phyloP scores from a whole-genome alignment of 345 rosid species.

The Populus davidiana region DNA sequence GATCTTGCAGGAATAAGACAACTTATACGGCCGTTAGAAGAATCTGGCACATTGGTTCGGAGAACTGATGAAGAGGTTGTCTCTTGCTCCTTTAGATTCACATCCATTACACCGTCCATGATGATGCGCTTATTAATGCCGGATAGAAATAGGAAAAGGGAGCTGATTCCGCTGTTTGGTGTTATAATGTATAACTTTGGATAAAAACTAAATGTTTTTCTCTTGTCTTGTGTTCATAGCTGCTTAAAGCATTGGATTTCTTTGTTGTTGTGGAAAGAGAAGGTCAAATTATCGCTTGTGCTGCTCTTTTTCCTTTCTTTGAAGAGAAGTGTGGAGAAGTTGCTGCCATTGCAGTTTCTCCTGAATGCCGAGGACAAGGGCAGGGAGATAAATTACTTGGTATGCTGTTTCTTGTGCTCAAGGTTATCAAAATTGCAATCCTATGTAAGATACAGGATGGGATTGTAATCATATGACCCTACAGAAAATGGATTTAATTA shows the following conservation, averaged over 20 bases:
- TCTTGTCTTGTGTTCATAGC: conserved; percentile 35
- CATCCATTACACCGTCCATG: not conserved
- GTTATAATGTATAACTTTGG: not conserved
- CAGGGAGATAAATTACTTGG: conserved; percentile 94
- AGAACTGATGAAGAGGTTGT: conserved; percentile 80
- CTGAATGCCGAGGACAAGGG: conserved; percentile 92
- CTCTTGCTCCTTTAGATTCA: not conserved
- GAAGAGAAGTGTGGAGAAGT: conserved; percentile 86
- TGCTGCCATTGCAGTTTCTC: conserved; percentile 87
- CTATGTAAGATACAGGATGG: too few species aligned
- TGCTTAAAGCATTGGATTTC: conserved; percentile 59
- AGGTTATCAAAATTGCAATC: not conserved
- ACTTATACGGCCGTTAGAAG: conserved; percentile 66
- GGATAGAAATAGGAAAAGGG: not conserved
- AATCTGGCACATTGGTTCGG: conserved; percentile 59
- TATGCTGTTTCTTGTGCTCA: conserved; percentile 19
- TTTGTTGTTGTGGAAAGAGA: conserved; percentile 82
- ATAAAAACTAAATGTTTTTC: conserved; percentile 6
- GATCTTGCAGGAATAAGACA: conserved; percentile 76
- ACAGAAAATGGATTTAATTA: too few species aligned
- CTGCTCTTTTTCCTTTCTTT: conserved; percentile 81
- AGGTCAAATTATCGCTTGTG: conserved; percentile 88
- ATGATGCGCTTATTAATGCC: not conserved
- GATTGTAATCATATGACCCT: too few species aligned
- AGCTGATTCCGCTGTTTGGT: not conserved